Evolutionary conservation across 192 early-diverging fungal genomes (phyloP), one percentile per base, ranked within the genome.

Genomic region (Coemansia pectinata): DNA sequence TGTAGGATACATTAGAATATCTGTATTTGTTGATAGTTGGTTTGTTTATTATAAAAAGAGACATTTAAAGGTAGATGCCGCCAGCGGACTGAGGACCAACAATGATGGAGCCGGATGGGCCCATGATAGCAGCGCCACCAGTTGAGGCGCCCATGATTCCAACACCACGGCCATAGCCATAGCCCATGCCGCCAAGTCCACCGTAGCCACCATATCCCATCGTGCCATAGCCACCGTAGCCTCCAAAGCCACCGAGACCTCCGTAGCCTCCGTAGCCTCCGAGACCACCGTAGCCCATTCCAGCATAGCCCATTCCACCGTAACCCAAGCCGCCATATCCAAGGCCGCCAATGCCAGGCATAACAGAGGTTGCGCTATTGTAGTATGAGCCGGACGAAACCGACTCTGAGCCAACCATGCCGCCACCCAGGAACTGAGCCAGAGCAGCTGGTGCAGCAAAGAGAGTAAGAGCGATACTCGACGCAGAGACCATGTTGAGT

Each of bases 11-110:
- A 40, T 9, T 53, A 40, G 38, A 53, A n/a, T 58, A 39, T 57
- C n/a, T 67, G 21, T 36, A 42, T 45, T 65, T 62, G 47, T 41
- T 12, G 27, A 6, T 61, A 15, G 27, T 27, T 27, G 27, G 27
- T 27, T 27, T 27, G 0, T 27, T 27, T 27, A 27, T 2, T 27
- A 27, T 27, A 27, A 27, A 57, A 11, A 9, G 11, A 62, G 61
- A 47, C 15, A 21, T 27, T 69, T 72, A 72, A 19, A 77, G 47
- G 66, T 69, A 83, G 36, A 71, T 55, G 59, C 80, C 80, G 75
- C 80, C 80, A 74, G 80, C 75, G 74, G 74, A 83, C 69, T 83
- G 80, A 36, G 80, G 80, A 21, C 80, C 80, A 42, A 83, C 80
- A 27, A 74, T 67, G 52, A 83, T 83, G 15, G 80, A 74, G 27